These are phyloP conservation scores for Uronychia setigera DNA, from an alignment of 73 alveolate genomes.

Conservation along the genomic window DNA sequence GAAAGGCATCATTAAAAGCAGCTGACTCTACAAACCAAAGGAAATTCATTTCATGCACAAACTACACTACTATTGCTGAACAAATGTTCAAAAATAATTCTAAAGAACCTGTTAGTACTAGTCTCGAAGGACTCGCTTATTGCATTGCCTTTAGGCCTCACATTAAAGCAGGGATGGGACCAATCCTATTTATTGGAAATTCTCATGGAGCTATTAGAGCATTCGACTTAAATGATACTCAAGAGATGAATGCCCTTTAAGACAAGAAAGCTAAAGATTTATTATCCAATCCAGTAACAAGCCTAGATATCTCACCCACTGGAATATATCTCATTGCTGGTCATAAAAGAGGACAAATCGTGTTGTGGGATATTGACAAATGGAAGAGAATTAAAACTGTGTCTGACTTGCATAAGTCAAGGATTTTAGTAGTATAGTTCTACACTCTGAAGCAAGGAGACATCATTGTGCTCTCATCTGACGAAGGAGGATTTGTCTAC, in stretches of 20 bases:
- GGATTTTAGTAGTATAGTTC: slow-evolving; percentile 21
- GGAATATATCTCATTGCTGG: slow-evolving; percentile 24
- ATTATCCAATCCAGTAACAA: slow-evolving; percentile 11
- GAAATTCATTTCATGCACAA: slow-evolving; percentile 16
- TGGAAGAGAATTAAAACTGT: slow-evolving; percentile 19
- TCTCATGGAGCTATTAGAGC: slow-evolving; percentile 34
- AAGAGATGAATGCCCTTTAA: slow-evolving; percentile 19
- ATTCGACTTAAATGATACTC: slow-evolving; percentile 25
- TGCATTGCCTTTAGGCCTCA: slow-evolving; percentile 7
- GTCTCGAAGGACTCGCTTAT: slow-evolving; percentile 35
- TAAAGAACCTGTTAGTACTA: background rate
- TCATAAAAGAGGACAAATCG: slow-evolving; percentile 33
- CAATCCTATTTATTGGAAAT: slow-evolving; percentile 23
- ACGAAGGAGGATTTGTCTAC: slow-evolving; percentile 42
- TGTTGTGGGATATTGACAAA: slow-evolving; percentile 28
- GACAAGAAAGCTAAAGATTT: slow-evolving; percentile 31
- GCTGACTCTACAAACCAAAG: background rate
- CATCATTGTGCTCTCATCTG: slow-evolving; percentile 25
- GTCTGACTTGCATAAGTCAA: slow-evolving; percentile 19
- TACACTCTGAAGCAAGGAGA: slow-evolving; percentile 9
- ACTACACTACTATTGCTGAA: background rate
- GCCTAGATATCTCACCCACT: slow-evolving; percentile 33
- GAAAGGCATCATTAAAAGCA: slow-evolving; percentile 10
- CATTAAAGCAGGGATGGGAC: slow-evolving; percentile 8
- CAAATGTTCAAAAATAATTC: slow-evolving; percentile 13